Evolutionary conservation across 192 early-diverging fungal species (phyloP), one percentile per base, ranked within the genome.

Genomic region (Coemansia sp.): DNA sequence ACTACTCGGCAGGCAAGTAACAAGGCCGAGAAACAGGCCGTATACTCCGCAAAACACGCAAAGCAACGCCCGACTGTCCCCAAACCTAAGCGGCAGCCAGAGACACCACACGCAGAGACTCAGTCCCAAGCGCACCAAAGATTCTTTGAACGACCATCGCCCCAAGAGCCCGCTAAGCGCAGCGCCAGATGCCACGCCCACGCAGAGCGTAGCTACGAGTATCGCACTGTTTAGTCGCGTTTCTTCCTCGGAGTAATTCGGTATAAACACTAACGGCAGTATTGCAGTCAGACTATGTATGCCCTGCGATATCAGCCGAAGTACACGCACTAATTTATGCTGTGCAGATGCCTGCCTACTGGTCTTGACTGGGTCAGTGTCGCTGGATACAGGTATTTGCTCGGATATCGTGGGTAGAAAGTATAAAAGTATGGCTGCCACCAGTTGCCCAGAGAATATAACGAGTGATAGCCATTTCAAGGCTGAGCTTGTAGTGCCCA

Each of bases 381-480:
- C 35, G 44, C 3, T 58, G 16, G n/a, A 49, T n/a, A n/a, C 19
- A 21, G 8, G 19, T 9, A 19, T 6, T 2, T 19, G n/a, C 47
- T 9, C 44, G n/a, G 14, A 10, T 8, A 6, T 19, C 5, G n/a
- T 7, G 7, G 19, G 19, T 3, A 49, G 19, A 49, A 49, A 7
- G 21, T 23, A 65, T 3, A 77, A 16, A 37, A 62, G 39, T 0
- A 57, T 2, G 2, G 66, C 62, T 1, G 60, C 66, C 0, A 52
- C 3, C 3, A 35, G 26, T 13, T 69, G 63, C 11, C 76, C 60
- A 3, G 16, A 21, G 10, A 59, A 19, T 3, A 72, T 62, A 1
- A 59, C 14, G 26, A 71, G 49, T n/a, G 72, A 52, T 10, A 79
- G 57, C 72, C 72, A 79, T 3, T 49, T 69, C 26, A 74, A 30